These are phyloP conservation scores for Capronia americana DNA, from an alignment of 2,329 filamentous ascomycete genomes.

Conservation along the genomic window DNA sequence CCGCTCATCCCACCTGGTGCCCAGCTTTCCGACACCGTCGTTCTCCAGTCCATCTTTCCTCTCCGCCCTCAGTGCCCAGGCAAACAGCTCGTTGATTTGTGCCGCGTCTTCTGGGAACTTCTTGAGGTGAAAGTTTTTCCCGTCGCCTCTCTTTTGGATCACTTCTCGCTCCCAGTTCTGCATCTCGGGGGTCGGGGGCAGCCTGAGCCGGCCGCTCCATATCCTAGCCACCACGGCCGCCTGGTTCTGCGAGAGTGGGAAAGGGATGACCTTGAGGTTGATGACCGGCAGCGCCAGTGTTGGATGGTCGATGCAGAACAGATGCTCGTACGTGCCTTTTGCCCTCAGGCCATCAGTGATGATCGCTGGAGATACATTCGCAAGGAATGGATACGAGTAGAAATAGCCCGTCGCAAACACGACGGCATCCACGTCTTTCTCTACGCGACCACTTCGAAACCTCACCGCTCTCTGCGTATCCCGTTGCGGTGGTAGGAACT, in stretches of 20 bases:
- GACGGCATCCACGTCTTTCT: constrained; percentile 73
- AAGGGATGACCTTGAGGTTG: constrained; percentile 85
- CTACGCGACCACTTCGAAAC: constrained; percentile 70
- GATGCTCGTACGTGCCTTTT: constrained; percentile 75
- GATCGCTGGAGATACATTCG: constrained; percentile 45
- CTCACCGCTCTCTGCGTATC: constrained; percentile 64
- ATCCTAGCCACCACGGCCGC: constrained; percentile 76
- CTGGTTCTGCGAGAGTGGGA: constrained; percentile 80
- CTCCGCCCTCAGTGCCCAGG: constrained; percentile 50
- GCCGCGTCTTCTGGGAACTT: constrained; percentile 56
- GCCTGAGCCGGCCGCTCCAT: constrained; percentile 71
- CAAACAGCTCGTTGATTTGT: constrained; percentile 53
- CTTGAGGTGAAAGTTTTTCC: constrained; percentile 59
- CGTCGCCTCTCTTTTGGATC: constrained; percentile 40
- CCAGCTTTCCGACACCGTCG: constrained; percentile 65
- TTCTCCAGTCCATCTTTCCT: constrained; percentile 50
- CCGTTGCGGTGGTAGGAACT: constrained; percentile 58
- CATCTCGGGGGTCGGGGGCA: constrained; percentile 71
- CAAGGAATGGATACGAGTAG: constrained; percentile 78
- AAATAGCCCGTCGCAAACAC: constrained; percentile 92
- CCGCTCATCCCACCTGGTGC: constrained; percentile 73
- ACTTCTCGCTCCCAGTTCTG: constrained; percentile 53
- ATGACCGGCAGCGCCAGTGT: constrained; percentile 79
- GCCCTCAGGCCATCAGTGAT: constrained; percentile 74
- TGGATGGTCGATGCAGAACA: constrained; percentile 77